Base-by-base conservation (phyloP, 2,329 filamentous ascomycete species). In the Triangularia setosa region DNA sequence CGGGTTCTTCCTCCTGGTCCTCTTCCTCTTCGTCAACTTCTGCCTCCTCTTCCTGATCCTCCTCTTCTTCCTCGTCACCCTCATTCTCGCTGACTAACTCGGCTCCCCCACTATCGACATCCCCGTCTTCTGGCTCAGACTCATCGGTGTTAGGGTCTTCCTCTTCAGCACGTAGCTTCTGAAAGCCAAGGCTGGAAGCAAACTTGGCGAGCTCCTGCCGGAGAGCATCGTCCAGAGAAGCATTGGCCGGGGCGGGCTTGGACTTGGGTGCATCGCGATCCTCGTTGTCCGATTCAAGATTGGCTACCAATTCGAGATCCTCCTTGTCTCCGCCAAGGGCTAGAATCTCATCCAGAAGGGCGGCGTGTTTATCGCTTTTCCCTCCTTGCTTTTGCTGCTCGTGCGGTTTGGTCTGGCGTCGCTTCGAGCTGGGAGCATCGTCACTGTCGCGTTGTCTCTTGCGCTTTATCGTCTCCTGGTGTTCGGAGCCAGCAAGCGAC, bases 321-420 rank as follows among this genome's bases (percentile, higher is more conserved):
- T 85, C 80, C 73, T 90, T 85, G 61, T 88, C 86, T 14, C 88
- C 88, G 3, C 87, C 88, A 1, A 90, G 78, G 14, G 85, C 85
- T 68, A 82, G 79, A 66, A 90, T 90, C 71, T 90, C 88, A 63
- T 85, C 82, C 7, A 90, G 76, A 4, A 90, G 77, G 7, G 57
- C 28, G 68, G 65, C 65, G 64, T 66, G 61, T 54, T 59, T 72
- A 69, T 66, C 68, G 64, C 66, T 66, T 40, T 65, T 63, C 33
- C 48, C 25, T 27, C 63, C 55, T 23, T 69, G 44, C 60, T 69
- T 57, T 23, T 11, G n/a, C 58, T 64, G 59, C 5, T 58, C 61
- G 53, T 71, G 74, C 70, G 12, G 68, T 61, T 69, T 74, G 69
- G 69, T 70, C 18, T 71, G 72, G 25, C 69, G 71, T 63, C 75